Evolutionary conservation across 352 stramenopile genomes (phyloP).

Genomic region (Sclerospora graminicola): DNA sequence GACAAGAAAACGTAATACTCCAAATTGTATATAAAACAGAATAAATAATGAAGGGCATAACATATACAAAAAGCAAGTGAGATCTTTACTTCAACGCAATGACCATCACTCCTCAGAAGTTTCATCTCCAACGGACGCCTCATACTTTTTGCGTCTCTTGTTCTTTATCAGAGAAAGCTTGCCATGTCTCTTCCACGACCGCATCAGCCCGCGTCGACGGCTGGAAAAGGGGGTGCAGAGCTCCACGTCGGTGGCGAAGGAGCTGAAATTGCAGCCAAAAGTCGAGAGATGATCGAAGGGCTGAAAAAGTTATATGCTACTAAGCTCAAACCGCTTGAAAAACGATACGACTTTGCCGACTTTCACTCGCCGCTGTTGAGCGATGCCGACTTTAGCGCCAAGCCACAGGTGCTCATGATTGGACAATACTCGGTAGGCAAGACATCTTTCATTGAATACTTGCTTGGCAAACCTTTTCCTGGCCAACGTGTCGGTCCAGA

Average conservation of each 20-base stretch:
- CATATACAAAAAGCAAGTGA: too few relatives aligned
- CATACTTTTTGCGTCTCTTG: too few relatives aligned
- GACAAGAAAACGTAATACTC: slow-evolving; percentile 4
- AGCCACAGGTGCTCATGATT: slow-evolving; percentile 96
- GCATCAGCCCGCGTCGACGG: slow-evolving; percentile 9
- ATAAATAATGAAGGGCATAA: too few relatives aligned
- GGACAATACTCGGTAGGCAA: slow-evolving; percentile 88
- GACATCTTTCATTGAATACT: not conserved
- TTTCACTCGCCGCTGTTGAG: slow-evolving; percentile 90
- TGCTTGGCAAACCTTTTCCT: slow-evolving; percentile 89
- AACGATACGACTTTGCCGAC: slow-evolving; percentile 88
- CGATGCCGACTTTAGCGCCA: slow-evolving; percentile 95
- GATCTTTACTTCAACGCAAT: slow-evolving; percentile 10
- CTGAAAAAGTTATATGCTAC: slow-evolving; percentile 71
- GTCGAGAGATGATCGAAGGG: slow-evolving; percentile 58
- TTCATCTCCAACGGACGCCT: slow-evolving; percentile 5
- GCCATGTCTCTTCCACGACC: slow-evolving; percentile 14
- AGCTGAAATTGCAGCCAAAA: slow-evolving; percentile 53
- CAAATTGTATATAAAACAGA: slow-evolving; percentile 11
- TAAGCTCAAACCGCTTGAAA: slow-evolving; percentile 81
- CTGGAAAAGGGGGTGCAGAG: slow-evolving; percentile 20
- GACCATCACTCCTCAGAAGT: slow-evolving; percentile 9
- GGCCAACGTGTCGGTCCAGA: slow-evolving; percentile 95
- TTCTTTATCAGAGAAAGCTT: too few relatives aligned
- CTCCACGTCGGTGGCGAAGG: slow-evolving; percentile 36